Evolutionary conservation across 2,329 filamentous ascomycete genomes (phyloP).

Genomic region (Fusarium globosum): DNA sequence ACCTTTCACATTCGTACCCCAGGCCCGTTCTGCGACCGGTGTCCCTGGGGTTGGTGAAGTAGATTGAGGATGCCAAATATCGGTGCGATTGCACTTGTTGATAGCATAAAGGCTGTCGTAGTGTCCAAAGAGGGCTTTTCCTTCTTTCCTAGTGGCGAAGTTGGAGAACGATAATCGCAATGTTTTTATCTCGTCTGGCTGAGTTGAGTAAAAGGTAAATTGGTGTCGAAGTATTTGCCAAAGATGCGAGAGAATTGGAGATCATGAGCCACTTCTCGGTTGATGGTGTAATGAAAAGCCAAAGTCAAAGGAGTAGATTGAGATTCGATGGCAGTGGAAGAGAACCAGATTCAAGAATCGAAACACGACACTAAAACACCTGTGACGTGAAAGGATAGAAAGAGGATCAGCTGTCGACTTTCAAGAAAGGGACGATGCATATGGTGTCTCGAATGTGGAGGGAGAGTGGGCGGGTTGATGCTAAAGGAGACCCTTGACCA

Average conservation of each 20-base stretch:
- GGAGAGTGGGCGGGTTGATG: conserved; percentile 39
- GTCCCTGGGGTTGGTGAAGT: conserved; percentile 42
- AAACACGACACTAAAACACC: conserved; percentile 35
- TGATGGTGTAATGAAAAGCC: background rate
- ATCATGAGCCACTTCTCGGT: background rate
- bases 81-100: background rate
- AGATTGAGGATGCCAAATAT: conserved; percentile 25
- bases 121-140: background rate
- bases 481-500: conserved; percentile 41
- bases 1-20: conserved; percentile 42
- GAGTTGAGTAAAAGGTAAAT: conserved; percentile 7
- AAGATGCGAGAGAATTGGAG: background rate
- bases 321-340: background rate
- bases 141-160: background rate
- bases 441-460: conserved; percentile 50
- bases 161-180: conserved; percentile 6
- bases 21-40: conserved; percentile 44
- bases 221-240: background rate
- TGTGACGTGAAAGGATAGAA: conserved; percentile 40
- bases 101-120: background rate
- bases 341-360: conserved; percentile 6
- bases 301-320: background rate
- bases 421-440: conserved; percentile 44
- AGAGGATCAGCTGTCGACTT: conserved; percentile 40
- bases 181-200: background rate